Evolutionary conservation across 2,329 filamentous ascomycete species (phyloP).

Genomic region (Colletotrichum agaves): DNA sequence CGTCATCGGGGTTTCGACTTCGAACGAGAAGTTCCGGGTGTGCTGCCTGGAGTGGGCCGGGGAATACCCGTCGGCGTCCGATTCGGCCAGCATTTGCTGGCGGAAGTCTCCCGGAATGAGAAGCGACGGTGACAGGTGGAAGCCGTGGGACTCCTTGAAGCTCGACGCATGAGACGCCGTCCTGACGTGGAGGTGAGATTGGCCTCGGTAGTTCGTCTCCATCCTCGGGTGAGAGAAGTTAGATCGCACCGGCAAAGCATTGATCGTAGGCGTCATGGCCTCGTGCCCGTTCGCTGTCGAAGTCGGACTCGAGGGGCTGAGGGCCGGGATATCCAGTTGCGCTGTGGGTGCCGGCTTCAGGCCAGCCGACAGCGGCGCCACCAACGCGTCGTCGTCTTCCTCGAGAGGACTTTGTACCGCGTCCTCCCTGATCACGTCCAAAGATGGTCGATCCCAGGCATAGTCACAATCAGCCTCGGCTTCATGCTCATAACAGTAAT

Average conservation of each 20-base stretch:
- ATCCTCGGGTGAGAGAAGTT: conserved; percentile 64
- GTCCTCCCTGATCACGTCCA: conserved; percentile 55
- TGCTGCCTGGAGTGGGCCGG: conserved; percentile 49
- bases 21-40: conserved; percentile 47
- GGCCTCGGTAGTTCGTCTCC: conserved; percentile 46
- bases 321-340: conserved; percentile 56
- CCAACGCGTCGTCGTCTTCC: conserved; percentile 16
- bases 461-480: conserved; percentile 75
- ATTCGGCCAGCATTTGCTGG: conserved; percentile 56
- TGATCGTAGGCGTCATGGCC: conserved; percentile 56
- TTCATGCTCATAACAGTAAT: conserved; percentile 77
- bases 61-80: conserved; percentile 39
- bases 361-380: conserved; percentile 29
- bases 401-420: conserved; percentile 43
- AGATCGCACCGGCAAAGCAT: conserved; percentile 49
- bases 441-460: conserved; percentile 69
- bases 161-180: conserved; percentile 61
- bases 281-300: conserved; percentile 55
- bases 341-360: conserved; percentile 26
- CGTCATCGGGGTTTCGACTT: conserved; percentile 48
- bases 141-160: conserved; percentile 69
- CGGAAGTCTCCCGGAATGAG: conserved; percentile 70
- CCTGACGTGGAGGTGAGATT: conserved; percentile 48
- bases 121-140: conserved; percentile 69
- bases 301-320: conserved; percentile 61